phyloP scores from a whole-genome alignment of 2,329 filamentous ascomycete species.

The Fusarium sp. region DNA sequence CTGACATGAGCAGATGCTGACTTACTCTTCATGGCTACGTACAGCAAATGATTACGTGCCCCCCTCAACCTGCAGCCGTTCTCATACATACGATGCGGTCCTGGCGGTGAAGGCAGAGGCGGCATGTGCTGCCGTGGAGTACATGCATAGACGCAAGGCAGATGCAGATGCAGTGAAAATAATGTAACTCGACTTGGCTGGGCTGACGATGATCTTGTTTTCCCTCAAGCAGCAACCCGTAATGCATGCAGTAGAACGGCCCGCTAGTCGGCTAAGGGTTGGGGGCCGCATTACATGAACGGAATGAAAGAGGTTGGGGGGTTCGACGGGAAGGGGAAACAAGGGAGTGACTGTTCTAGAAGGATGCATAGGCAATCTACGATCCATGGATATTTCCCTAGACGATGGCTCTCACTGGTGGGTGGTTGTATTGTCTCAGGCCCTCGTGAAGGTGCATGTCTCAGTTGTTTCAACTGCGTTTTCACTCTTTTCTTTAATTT shows the following conservation, averaged over 20 bases:
- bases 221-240: neutral
- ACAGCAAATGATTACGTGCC: neutral
- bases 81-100: constrained; percentile 24
- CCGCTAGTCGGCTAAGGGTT: neutral
- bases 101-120: constrained; percentile 25
- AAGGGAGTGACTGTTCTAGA: constrained; percentile 30
- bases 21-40: constrained; percentile 2
- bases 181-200: constrained; percentile 6
- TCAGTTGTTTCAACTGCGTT: constrained; percentile 22
- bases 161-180: constrained; percentile 33
- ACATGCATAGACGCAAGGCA: constrained; percentile 21
- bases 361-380: constrained; percentile 33
- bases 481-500: neutral
- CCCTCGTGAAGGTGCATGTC: constrained; percentile 26
- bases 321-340: neutral
- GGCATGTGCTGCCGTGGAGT: neutral
- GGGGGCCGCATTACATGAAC: constrained; percentile 3
- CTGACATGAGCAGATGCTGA: constrained; percentile 19
- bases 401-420: constrained; percentile 19
- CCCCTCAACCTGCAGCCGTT: neutral
- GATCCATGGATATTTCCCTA: neutral
- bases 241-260: neutral
- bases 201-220: constrained; percentile 18
- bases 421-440: constrained; percentile 6
- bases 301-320: constrained; percentile 21